Percentiles rank a stretch among this genome's conserved stretches.
These are phyloP conservation scores for Colletotrichum cuscutae DNA, from an alignment of 2,329 filamentous ascomycete genomes.

Conservation along the genomic window DNA sequence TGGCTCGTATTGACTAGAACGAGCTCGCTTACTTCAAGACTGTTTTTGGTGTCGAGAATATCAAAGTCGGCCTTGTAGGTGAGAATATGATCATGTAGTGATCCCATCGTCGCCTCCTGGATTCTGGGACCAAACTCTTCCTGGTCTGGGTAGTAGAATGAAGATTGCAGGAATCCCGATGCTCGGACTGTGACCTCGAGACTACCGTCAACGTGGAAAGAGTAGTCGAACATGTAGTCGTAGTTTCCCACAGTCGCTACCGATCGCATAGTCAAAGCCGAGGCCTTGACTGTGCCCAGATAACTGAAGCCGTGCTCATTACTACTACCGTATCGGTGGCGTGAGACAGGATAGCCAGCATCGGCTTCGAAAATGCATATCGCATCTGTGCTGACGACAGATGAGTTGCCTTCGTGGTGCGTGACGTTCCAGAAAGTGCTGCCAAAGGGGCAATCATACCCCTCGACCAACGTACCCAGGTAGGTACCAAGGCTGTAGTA, in stretches of 20 bases:
- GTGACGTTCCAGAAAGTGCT: slow-evolving; percentile 48
- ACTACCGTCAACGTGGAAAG: slow-evolving; percentile 48
- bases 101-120: slow-evolving; percentile 45
- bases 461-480: slow-evolving; percentile 50
- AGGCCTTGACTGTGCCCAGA: slow-evolving; percentile 46
- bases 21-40: slow-evolving; percentile 46
- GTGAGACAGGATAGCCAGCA: slow-evolving; percentile 47
- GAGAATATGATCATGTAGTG: slow-evolving; percentile 51
- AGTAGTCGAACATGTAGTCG: slow-evolving; percentile 52
- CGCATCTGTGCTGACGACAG: slow-evolving; percentile 43
- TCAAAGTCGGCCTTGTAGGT: slow-evolving; percentile 54
- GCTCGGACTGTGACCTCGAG: slow-evolving; percentile 52
- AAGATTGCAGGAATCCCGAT: slow-evolving; percentile 49
- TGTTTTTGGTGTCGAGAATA: slow-evolving; percentile 47
- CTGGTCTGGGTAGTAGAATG: slow-evolving; percentile 46
- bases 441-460: slow-evolving; percentile 53
- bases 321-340: slow-evolving; percentile 43
- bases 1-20: slow-evolving; percentile 44
- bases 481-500: slow-evolving; percentile 49
- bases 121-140: slow-evolving; percentile 48
- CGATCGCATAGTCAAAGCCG: slow-evolving; percentile 39
- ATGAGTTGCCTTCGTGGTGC: slow-evolving; percentile 44
- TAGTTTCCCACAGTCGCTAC: slow-evolving; percentile 53
- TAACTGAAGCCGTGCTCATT: slow-evolving; percentile 43
- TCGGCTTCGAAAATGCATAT: slow-evolving; percentile 53